Base-by-base conservation (phyloP, 805 yeast species). In the Candida taoyuanica region DNA sequence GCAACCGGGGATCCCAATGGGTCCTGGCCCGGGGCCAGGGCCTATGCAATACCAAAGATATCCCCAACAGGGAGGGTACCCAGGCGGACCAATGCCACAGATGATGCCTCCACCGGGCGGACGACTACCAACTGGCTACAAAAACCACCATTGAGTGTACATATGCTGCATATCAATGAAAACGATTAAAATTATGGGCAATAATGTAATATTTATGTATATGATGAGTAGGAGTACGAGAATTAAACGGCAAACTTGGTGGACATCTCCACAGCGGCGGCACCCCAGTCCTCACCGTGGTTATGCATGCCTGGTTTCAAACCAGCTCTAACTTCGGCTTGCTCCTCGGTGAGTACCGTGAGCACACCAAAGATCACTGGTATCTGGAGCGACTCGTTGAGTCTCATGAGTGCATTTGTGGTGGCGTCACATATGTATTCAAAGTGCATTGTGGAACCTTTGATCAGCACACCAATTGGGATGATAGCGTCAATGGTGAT, bases 241-340 rank as follows among this genome's bases (percentile, higher is more conserved):
- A n/a, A 38, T 17, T 21, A 44, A 7, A 23, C 29, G n/a, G 23
- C 25, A 26, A 34, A 75, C 50, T 76, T 76, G 13, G 56, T 35
- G 4, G 76, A 81, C 98, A 93, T 91, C 68, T 91, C 98, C 19
- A 93, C 96, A 13, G 98, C 98, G 38, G 97, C 96, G 25, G 94
- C 89, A 50, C 95, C 98, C 98, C 98, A 91, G 62, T 93, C 98
- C 56, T 76, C 86, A 48, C 98, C 98, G 57, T 93, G 98, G 68
- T 91, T 91, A 63, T 93, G 98, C 79, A 80, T 75, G 9, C 60
- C 66, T 50, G 78, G 78, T 41, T 83, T 87, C 45, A 91, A 67
- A 18, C 98, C 98, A 11, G 98, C 95, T 64, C 98, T 81, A 16
- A 80, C 79, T 50, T 81, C 74, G 12, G 98, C 98, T 67, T 93